These are phyloP conservation scores for Ilyonectria robusta DNA, from an alignment of 2,329 filamentous ascomycete genomes.

Conservation along the genomic window DNA sequence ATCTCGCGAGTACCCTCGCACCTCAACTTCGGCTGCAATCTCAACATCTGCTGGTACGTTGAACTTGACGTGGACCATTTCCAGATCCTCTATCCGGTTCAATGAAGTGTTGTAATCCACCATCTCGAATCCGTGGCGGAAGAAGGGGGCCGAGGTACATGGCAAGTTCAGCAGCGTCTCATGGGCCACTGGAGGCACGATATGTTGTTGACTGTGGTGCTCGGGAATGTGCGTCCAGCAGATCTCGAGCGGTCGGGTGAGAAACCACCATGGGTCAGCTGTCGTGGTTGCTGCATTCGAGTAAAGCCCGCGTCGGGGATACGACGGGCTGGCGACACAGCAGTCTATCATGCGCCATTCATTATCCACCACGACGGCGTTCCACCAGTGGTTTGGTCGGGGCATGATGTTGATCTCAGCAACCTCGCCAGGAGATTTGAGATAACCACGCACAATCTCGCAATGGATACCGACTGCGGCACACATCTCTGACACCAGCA, in stretches of 20 bases:
- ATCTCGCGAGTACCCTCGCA: slow-evolving; percentile 84
- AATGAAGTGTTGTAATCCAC: slow-evolving; percentile 92
- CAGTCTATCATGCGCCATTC: slow-evolving; percentile 98
- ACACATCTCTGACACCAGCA: slow-evolving; percentile 94
- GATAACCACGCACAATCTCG: slow-evolving; percentile 89
- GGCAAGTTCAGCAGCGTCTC: slow-evolving; percentile 90
- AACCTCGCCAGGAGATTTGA: slow-evolving; percentile 90
- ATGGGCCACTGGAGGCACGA: slow-evolving; percentile 88
- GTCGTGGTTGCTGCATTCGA: slow-evolving; percentile 78
- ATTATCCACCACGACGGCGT: slow-evolving; percentile 90
- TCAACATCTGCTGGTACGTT: slow-evolving; percentile 92
- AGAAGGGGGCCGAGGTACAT: slow-evolving; percentile 88
- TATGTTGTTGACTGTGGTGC: slow-evolving; percentile 89
- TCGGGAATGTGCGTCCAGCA: slow-evolving; percentile 98
- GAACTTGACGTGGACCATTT: slow-evolving; percentile 92
- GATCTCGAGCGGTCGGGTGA: slow-evolving; percentile 88
- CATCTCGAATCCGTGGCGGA: slow-evolving; percentile 85
- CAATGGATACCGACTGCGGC: slow-evolving; percentile 87
- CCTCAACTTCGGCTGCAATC: slow-evolving; percentile 92
- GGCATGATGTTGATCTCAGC: slow-evolving; percentile 85
- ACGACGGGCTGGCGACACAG: slow-evolving; percentile 90
- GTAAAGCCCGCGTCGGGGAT: slow-evolving; percentile 84
- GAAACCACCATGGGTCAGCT: slow-evolving; percentile 94
- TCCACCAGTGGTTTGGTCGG: slow-evolving; percentile 98
- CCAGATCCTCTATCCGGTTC: slow-evolving; percentile 88